A percentile compares a stretch with the other conserved stretches of the same genome.
phyloP scores from a whole-genome alignment of 768 basidiomycete genomes.

The Vishniacozyma victoriae region DNA sequence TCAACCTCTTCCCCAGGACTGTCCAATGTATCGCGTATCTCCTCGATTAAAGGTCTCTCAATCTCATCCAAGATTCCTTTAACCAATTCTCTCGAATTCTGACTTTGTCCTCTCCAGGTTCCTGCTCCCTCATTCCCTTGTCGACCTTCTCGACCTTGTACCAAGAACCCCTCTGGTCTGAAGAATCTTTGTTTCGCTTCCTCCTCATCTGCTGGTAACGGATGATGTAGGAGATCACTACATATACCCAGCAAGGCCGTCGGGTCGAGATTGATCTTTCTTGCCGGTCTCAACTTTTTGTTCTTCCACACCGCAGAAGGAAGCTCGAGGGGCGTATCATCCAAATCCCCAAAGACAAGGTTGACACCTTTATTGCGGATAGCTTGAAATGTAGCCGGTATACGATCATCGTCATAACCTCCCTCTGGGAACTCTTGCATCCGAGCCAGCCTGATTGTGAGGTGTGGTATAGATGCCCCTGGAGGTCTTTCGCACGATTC shows the following conservation, averaged over 20 bases:
- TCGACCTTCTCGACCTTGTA: not conserved
- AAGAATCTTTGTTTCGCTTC: conserved; percentile 63
- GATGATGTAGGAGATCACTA: conserved; percentile 71
- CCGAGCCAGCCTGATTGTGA: conserved; percentile 65
- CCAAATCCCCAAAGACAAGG: conserved; percentile 57
- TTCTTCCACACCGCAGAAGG: not conserved
- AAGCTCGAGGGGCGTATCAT: conserved; percentile 3
- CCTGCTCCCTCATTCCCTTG: conserved; percentile 6
- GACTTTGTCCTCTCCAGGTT: conserved; percentile 15
- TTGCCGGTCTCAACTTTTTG: conserved; percentile 51
- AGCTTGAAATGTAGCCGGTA: conserved; percentile 56
- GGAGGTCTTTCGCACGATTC: conserved; percentile 53
- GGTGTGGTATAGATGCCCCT: conserved; percentile 42
- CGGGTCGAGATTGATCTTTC: conserved; percentile 70
- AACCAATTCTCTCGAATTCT: conserved; percentile 65
- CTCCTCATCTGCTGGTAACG: conserved; percentile 56
- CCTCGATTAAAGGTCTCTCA: conserved; percentile 58
- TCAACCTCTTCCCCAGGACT: conserved; percentile 47
- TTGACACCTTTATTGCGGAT: conserved; percentile 62
- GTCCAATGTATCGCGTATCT: conserved; percentile 48
- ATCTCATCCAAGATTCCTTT: conserved; percentile 73
- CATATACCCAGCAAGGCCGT: conserved; percentile 77
- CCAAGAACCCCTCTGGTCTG: conserved; percentile 45
- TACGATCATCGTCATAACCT: conserved; percentile 50
- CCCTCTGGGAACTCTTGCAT: conserved; percentile 47